Base-by-base conservation (phyloP, 2,329 filamentous ascomycete genomes). In the Tolypocladium tundrense region DNA sequence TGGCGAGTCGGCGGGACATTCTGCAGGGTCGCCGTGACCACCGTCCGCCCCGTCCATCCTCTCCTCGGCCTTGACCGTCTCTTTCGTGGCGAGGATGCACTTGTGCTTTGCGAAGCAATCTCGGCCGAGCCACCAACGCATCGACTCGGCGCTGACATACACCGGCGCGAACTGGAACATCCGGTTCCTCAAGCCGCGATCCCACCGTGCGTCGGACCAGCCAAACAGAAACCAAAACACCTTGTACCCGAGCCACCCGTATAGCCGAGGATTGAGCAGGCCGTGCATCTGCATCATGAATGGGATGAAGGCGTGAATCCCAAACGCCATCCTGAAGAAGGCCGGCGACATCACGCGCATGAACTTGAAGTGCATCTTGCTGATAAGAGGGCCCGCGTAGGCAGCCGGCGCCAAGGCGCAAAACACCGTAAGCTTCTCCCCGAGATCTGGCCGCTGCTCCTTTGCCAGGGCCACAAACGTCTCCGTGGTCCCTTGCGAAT, bases 81-180 rank as follows among this genome's bases (percentile, higher is more conserved):
- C 88, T 43, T 83, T 82, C 1, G 91, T 96, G 1, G 89, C 82
- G 8, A 97, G 76, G 55, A 97, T 95, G 68, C 92, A 97, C 69
- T 89, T 90, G 66, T 96, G 90, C 65, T 70, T 71, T 2, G 79
- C 77, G 67, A 96, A 97, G 64, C 91, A 91, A 65, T 94, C 90
- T 4, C 87, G 78, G 0, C 92, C 93, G 0, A 97, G 80, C 93
- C 93, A 97, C 93, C 93, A 97, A 7, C 90, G 81, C 90, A 97
- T 96, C 59, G 86, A 88, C 73, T 97, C 91, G 1, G 90, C 83
- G 64, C 87, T 91, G 55, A 97, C 90, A 66, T 95, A 96, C 0
- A 96, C 90, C 1, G 93, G 93, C 0, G 91, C 86, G 64, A 96
- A 97, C 66, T 94, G 90, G 70, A 97, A 97, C 81, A 95, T 88